Evolutionary conservation across 345 rosid genomes (phyloP), one percentile per base, ranked within the genome.

Genomic region (Rhodomyrtus tomentosa): DNA sequence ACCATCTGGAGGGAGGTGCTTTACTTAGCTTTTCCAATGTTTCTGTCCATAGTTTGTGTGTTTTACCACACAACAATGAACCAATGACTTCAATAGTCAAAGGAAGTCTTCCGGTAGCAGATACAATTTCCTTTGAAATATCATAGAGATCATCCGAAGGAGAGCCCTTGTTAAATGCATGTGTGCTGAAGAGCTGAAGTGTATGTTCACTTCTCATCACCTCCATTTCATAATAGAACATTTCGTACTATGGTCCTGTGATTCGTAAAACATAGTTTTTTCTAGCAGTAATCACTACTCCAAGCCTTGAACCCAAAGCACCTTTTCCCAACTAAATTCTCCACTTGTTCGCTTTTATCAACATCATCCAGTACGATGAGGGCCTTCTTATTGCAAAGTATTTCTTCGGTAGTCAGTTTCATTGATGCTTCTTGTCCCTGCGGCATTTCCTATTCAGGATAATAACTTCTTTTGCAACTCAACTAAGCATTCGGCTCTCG

Each of bases 11-110:
- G n/a, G n/a, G n/a, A n/a, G n/a, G n/a, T n/a, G n/a, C n/a, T n/a
- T n/a, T n/a, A n/a, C n/a, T n/a, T n/a, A n/a, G n/a, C n/a, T n/a
- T n/a, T n/a, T n/a, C n/a, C n/a, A n/a, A 20, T 53, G 3, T 53
- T 53, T 7, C 52, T 49, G 51, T 8, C 85, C 85, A 83, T 10
- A 0, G 0, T 10, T 13, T 14, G 10, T n/a, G 0, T n/a, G 0
- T 36, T 62, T 27, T 0, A 22, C 1, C 1, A 0, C 0, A 0
- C 6, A 72, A 0, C 4, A 62, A 2, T 11, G 85, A 72, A 62
- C 81, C 62, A 68, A 83, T 50, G 36, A 83, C 49, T 42, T 3
- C 51, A 5, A 83, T 7, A 29, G 85, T 48, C 58, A 83, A 32
- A 29, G 85, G 85, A 73, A 83, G 85, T 2, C 59, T 38, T 83